A percentile compares a stretch with the other conserved stretches of the same genome.
Evolutionary conservation across 768 basidiomycete genomes (phyloP).

Genomic region (Neoboletus magnificus): DNA sequence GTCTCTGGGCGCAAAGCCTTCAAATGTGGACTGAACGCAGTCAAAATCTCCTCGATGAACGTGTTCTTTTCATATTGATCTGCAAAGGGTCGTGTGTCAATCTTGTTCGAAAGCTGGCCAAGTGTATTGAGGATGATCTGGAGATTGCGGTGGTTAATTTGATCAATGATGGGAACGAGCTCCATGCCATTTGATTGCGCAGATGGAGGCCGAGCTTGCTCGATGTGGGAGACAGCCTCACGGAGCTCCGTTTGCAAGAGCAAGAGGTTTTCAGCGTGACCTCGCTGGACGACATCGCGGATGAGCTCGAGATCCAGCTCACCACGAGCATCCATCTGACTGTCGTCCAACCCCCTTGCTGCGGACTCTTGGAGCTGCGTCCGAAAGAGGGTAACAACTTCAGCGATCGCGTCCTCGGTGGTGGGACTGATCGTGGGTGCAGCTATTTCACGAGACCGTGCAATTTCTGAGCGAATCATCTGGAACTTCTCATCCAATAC

Average conservation of each 20-base stretch:
- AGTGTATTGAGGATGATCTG: conserved; percentile 60
- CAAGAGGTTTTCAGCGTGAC: conserved; percentile 57
- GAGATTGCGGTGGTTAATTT: conserved; percentile 54
- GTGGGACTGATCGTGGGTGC: conserved; percentile 37
- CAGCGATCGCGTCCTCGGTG: conserved; percentile 61
- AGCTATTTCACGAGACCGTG: conserved; percentile 22
- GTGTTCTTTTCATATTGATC: conserved; percentile 51
- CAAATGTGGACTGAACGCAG: conserved; percentile 59
- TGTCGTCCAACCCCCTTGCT: conserved; percentile 53
- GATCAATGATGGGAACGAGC: conserved; percentile 50
- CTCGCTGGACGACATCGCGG: conserved; percentile 64
- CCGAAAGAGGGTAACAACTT: conserved; percentile 65
- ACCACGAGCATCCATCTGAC: conserved; percentile 66
- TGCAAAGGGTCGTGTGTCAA: conserved; percentile 34
- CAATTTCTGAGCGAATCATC: conserved; percentile 42
- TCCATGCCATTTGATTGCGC: conserved; percentile 25
- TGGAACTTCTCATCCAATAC: conserved; percentile 70
- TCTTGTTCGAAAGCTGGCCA: conserved; percentile 39
- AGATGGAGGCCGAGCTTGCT: conserved; percentile 21
- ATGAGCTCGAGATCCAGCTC: conserved; percentile 79
- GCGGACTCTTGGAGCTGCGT: conserved; percentile 65
- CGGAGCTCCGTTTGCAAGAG: conserved; percentile 60
- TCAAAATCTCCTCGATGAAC: conserved; percentile 58
- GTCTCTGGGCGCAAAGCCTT: conserved; percentile 57
- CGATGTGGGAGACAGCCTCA: conserved; percentile 45